A percentile compares a stretch with the other conserved stretches of the same genome.
Evolutionary conservation across 78 protist genomes (phyloP).

Genomic region (Bigelowiella natans): DNA sequence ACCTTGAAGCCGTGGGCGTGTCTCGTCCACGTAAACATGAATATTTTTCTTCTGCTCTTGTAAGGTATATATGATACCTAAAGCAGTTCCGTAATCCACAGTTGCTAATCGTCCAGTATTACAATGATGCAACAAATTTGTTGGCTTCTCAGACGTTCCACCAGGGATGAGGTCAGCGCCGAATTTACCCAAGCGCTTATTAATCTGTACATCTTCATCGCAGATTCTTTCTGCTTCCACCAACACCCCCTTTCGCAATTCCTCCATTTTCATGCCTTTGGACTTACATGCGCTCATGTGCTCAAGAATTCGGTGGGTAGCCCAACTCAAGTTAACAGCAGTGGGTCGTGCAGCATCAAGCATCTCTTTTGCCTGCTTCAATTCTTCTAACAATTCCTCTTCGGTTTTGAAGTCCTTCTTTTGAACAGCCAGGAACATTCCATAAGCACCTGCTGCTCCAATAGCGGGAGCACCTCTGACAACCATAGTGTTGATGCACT

Average conservation of each 20-base stretch:
- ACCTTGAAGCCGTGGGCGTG: not conserved
- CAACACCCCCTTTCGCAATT: no score
- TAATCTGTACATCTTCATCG: not conserved
- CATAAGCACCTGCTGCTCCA: not conserved
- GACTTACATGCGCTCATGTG: not conserved
- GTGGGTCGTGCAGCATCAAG: not conserved
- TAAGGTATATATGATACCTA: not conserved
- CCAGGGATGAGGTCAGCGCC: not conserved
- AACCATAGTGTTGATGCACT: not conserved
- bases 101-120: not conserved
- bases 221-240: not conserved
- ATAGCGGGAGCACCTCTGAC: not conserved
- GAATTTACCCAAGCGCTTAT: not conserved
- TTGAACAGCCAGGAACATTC: not conserved
- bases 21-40: not conserved
- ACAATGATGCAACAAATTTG: not conserved
- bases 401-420: not conserved
- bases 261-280: not conserved
- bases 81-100: not conserved
- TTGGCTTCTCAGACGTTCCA: not conserved
- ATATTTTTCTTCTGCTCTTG: not conserved
- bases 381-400: no score
- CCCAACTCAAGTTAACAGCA: not conserved
- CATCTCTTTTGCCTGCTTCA: not conserved
- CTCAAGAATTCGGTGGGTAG: not conserved